phyloP scores from a whole-genome alignment of 2,329 filamentous ascomycete genomes.

The Grosmannia clavigera region DNA sequence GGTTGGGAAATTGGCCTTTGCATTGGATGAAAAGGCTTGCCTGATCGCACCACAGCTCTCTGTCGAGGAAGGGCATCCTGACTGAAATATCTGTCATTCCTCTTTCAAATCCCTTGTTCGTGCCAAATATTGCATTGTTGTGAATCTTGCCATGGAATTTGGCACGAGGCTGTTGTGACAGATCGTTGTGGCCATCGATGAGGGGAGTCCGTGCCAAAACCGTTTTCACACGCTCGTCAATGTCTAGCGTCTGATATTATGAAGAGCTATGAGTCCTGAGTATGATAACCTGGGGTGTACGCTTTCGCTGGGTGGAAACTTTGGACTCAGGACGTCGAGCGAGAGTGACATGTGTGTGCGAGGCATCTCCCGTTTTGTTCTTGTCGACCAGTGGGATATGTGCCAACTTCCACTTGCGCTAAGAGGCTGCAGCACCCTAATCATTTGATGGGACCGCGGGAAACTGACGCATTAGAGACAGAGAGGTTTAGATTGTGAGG shows the following conservation, averaged over 20 bases:
- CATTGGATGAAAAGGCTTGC: too few species aligned
- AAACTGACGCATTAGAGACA: neutral
- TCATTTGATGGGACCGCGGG: neutral
- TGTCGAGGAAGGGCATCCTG: too few species aligned
- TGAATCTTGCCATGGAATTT: constrained; percentile 20
- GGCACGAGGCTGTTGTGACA: constrained; percentile 17
- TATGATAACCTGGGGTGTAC: neutral
- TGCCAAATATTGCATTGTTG: constrained; percentile 21
- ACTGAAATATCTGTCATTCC: constrained; percentile 19
- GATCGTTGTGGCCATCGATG: constrained; percentile 24
- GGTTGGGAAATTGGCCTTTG: too few species aligned
- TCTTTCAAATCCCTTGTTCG: constrained; percentile 19
- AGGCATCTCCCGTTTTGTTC: neutral
- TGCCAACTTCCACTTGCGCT: neutral
- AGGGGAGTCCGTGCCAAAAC: constrained; percentile 17
- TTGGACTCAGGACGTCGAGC: neutral
- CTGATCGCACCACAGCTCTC: too few species aligned
- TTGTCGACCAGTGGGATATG: neutral
- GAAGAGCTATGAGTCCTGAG: neutral
- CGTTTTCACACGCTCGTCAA: constrained; percentile 19
- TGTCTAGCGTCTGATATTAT: constrained; percentile 13
- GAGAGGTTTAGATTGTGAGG: neutral
- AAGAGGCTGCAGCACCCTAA: neutral
- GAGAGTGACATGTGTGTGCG: neutral
- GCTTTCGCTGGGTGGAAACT: neutral